Evolutionary conservation across 2,329 filamentous ascomycete species (phyloP), one percentile per base, ranked within the genome.

Genomic region (Colletotrichum sp.): DNA sequence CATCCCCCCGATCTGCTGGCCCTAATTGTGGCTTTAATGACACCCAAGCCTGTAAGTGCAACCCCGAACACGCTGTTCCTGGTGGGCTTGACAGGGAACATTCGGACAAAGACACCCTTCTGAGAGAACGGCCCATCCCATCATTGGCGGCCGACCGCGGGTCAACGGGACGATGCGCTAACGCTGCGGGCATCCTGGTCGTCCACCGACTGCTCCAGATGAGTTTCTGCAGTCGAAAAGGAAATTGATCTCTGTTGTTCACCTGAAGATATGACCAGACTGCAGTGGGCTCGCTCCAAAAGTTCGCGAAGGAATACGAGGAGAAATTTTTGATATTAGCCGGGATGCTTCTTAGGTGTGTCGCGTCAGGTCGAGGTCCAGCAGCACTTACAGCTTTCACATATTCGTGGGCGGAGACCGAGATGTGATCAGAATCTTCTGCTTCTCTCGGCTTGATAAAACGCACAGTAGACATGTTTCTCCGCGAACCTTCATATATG

Each of bases 101-200:
- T 21, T 64, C 69, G 69, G 73, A 39, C 69, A 64, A 30, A 76
- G 21, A 18, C 64, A 49, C 36, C 64, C 70, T 26, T 69, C 57
- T 76, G 70, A 73, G 70, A 30, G 36, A 65, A 63, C 64, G 32
- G 18, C 21, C 59, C 21, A 18, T 32, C 55, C 28, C 69, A 32
- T 49, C 34, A 32, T n/a, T 68, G 32, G 70, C 32, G 13, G 49
- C 24, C 24, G 21, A 21, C 63, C 52, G 39, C 55, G 72, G 72
- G 57, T 39, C 21, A 7, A 12, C 74, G 74, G 74, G 44, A 73
- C 65, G 44, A 26, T 52, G 59, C 70, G 64, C 74, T 73, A 65
- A 26, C n/a, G 52, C 30, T 39, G 68, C 72, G 8, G 16, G 13
- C 13, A 55, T 26, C 73, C 73, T 59, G 30, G 64, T 59, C 57